A percentile compares a stretch with the other conserved stretches of the same genome.
Evolutionary conservation across 176 grass and related monocot genomes (phyloP).

Genomic region (Raddia guianensis): DNA sequence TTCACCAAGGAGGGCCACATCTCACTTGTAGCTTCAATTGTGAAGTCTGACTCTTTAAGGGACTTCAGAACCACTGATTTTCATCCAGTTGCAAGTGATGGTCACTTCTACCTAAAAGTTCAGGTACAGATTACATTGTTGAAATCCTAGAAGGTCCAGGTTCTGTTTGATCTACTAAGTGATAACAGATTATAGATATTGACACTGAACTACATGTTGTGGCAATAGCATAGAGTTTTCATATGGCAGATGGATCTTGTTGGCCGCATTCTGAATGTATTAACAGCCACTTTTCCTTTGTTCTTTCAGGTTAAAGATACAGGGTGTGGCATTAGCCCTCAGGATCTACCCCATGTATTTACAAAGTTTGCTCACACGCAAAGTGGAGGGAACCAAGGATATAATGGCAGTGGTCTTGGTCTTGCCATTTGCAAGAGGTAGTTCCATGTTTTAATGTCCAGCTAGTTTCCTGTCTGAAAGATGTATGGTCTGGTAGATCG

Average conservation of each 20-base stretch:
- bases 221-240: background rate
- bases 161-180: background rate
- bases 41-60: constrained; percentile 55
- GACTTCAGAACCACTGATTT: constrained; percentile 60
- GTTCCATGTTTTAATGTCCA: background rate
- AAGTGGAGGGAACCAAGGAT: constrained; percentile 56
- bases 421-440: constrained; percentile 55
- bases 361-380: constrained; percentile 85
- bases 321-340: constrained; percentile 88
- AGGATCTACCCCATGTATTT: constrained; percentile 86
- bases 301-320: constrained; percentile 77
- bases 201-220: background rate
- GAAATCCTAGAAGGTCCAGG: background rate
- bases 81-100: constrained; percentile 44
- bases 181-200: background rate
- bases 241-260: background rate
- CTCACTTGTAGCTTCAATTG: constrained; percentile 50
- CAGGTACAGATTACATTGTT: constrained; percentile 43
- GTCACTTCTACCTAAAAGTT: constrained; percentile 62
- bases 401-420: constrained; percentile 77
- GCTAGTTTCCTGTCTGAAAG: background rate
- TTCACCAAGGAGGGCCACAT: constrained; percentile 76
- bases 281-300: background rate
- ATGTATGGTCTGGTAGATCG: background rate
- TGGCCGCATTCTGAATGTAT: background rate